These are phyloP conservation scores for Linaria vulgaris DNA, from an alignment of 257 asterid species.

Conservation along the genomic window DNA sequence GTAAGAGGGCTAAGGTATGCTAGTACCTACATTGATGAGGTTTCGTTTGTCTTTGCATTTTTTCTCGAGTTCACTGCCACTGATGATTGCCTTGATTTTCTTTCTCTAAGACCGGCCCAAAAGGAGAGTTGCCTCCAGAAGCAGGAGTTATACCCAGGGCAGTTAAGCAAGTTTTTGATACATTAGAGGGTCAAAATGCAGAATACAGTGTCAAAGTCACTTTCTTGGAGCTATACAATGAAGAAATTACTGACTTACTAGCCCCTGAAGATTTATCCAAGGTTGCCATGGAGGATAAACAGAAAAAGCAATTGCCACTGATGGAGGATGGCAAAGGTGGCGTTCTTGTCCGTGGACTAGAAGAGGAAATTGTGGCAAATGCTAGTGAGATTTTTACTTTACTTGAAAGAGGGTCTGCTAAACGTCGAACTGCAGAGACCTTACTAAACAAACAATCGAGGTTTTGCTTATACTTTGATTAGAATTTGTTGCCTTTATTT, in stretches of 20 bases:
- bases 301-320: conserved; percentile 76
- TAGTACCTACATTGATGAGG: background rate
- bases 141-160: conserved; percentile 92
- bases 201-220: conserved; percentile 89
- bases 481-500: background rate
- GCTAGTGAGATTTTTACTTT: conserved; percentile 71
- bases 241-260: conserved; percentile 80
- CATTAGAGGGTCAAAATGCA: conserved; percentile 77
- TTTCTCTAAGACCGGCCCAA: conserved; percentile 55
- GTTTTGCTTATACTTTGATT: conserved; percentile 34
- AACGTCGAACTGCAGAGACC: conserved; percentile 88
- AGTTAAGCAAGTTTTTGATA: conserved; percentile 79
- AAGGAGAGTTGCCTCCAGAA: conserved; percentile 74
- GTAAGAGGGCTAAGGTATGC: conserved; percentile 75
- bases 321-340: conserved; percentile 98
- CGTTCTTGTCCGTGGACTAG: conserved; percentile 84
- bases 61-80: background rate
- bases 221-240: conserved; percentile 81
- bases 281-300: conserved; percentile 64
- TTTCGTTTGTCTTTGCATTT: background rate
- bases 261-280: conserved; percentile 79
- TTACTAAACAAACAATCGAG: conserved; percentile 84
- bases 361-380: conserved; percentile 80
- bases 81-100: conserved; percentile 6
- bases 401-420: conserved; percentile 84